Base-by-base conservation (phyloP, 495 filamentous ascomycete genomes). In the Penicillium cataractarum region DNA sequence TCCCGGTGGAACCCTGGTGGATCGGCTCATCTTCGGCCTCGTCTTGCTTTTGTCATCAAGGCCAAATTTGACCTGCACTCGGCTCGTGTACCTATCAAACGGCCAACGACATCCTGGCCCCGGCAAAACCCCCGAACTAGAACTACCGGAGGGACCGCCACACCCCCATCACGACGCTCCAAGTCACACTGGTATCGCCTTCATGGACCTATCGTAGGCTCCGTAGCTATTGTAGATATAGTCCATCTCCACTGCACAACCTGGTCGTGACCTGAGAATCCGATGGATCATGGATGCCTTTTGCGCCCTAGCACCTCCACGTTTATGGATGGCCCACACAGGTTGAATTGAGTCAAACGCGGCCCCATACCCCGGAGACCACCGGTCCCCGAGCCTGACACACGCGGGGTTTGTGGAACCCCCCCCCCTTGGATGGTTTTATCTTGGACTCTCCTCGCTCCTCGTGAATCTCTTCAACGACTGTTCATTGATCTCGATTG, bases 301-400 rank as follows among this genome's bases (percentile, higher is more conserved):
- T 50, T n/a, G 13, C 5, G 24, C 51, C 51, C 7, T 24, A 54
- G 19, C 13, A 31, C 19, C 6, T 31, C 6, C 51, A 35, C 51
- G 51, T 21, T 21, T 17, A 12, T 32, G 51, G n/a, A 54, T 32
- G 35, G 48, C 44, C 57, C 57, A 58, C 57, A 58, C 57, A 35
- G 21, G 19, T 54, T 46, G 49, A 54, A 15, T 54, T 46, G 49
- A 54, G 48, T 54, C 48, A 39, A 27, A 27, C 33, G 21, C 21
- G 19, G 46, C 57, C 44, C 57, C 46, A 60, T 49, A 60, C 58
- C 58, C 58, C 58, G 33, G 58, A 60, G 24, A 53, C 35, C 31
- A n/a, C 50, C 48, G 56, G 42, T 58, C 32, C 46, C 35, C 40
- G 48, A 17, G 40, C 42, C 8, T 27, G 37, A 15, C 9, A 29